Evolutionary conservation across 176 grass and related monocot species (phyloP), one percentile per base, ranked within the genome.

Genomic region (Rhynchospora pubera): DNA sequence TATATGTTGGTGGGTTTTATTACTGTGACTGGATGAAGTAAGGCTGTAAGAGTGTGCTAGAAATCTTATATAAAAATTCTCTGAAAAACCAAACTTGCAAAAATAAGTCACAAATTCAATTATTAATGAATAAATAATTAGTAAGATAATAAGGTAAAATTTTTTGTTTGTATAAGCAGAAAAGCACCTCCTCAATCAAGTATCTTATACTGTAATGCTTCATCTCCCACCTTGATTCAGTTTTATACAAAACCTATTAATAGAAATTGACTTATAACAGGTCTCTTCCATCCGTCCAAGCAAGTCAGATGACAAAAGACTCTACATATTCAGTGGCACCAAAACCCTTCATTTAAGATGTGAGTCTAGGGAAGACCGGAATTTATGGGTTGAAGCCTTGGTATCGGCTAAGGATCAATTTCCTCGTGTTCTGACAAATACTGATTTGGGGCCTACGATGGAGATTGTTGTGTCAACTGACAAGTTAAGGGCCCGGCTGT

Each of bases 261-360:
- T 32, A 43, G 15, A 68, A 68, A 42, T 42, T 53, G 9, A 83
- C 70, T 89, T 89, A 3, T 46, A 52, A 82, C 83, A 97, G 94
- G 92, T 97, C 55, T 94, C 94, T 9, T 92, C 94, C 16, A 89
- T 97, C 79, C 92, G 94, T 18, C 82, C 85, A 66, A 97, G 94
- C 90, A 97, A 92, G 70, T 97, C 94, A n/a, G 94, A 97, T 92
- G 94, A 97, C 53, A 97, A 97, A 89, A 94, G 92, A 83, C 81
- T 97, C 61, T 97, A 94, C 84, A 97, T 97, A 89, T 97, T 94
- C 77, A 94, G 90, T 75, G 94, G 94, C 28, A 97, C 90, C 0
- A 97, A 97, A 84, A 94, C 92, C 2, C 83, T 97, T 52, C 94
- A 97, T 83, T 84, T 97, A 82, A 84, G 85, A 80, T 97, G 90